These are phyloP conservation scores for Eimeria falciformis DNA, from an alignment of 169 alveolate genomes.

Conservation along the genomic window DNA sequence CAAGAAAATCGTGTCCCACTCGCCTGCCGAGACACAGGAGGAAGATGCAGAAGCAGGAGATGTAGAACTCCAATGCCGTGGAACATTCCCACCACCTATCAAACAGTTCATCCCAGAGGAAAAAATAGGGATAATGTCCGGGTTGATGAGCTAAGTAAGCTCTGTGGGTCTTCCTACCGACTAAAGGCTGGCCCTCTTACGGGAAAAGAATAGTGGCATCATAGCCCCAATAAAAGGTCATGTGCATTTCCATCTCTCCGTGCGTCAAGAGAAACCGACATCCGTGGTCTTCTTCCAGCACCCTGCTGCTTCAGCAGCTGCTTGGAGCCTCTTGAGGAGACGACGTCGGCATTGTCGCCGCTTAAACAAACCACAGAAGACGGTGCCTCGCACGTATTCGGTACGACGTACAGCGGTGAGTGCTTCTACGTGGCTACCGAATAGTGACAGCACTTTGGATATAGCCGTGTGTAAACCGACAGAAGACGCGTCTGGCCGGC, in stretches of 20 bases:
- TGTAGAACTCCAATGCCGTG: conserved; percentile 37
- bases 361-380: not conserved
- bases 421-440: not conserved
- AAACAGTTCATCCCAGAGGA: not conserved
- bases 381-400: not conserved
- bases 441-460: not conserved
- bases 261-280: not conserved
- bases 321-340: not conserved
- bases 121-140: not conserved
- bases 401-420: not conserved
- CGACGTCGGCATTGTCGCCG: not conserved
- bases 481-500: not conserved
- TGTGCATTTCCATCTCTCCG: conserved; percentile 64
- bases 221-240: conserved; percentile 78
- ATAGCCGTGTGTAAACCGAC: not conserved
- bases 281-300: not conserved
- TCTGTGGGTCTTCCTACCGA: not conserved
- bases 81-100: conserved; percentile 57
- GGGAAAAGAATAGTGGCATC: conserved; percentile 70
- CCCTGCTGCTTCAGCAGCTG: not conserved
- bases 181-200: conserved; percentile 8
- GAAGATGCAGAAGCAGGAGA: conserved; percentile 49
- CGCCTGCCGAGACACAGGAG: conserved; percentile 58
- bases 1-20: too few species aligned
- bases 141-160: not conserved